Percentiles rank a stretch among this genome's conserved stretches.
Evolutionary conservation across 352 stramenopile genomes (phyloP).

Genomic region (Phytophthora hybrid): DNA sequence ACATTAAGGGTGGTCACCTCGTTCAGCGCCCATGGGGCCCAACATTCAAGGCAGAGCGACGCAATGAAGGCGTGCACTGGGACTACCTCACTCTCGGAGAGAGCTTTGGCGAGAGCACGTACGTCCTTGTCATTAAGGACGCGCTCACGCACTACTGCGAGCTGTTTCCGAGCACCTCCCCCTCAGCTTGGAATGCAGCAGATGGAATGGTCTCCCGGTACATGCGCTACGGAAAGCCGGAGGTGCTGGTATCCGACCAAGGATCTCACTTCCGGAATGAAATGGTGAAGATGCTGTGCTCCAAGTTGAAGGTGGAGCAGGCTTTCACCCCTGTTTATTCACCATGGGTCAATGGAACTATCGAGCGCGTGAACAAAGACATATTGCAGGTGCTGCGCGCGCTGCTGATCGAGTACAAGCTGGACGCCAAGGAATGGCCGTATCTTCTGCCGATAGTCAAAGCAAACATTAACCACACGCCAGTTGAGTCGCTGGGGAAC

Average conservation of each 20-base stretch:
- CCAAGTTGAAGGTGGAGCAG: slow-evolving; percentile 2
- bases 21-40: slow-evolving; percentile 5
- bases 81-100: slow-evolving; percentile 31
- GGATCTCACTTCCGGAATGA: slow-evolving; percentile 32
- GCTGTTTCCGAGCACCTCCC: slow-evolving; percentile 12
- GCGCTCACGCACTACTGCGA: slow-evolving; percentile 38
- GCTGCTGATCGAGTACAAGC: slow-evolving; percentile 13
- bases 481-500: background rate
- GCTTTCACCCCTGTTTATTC: slow-evolving; percentile 7
- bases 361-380: slow-evolving; percentile 6
- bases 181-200: background rate
- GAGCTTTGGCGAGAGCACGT: slow-evolving; percentile 23
- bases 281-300: background rate
- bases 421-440: background rate
- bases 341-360: slow-evolving; percentile 9
- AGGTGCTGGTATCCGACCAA: slow-evolving; percentile 28
- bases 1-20: slow-evolving; percentile 26
- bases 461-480: slow-evolving; percentile 15
- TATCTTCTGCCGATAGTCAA: slow-evolving; percentile 14
- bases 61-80: slow-evolving; percentile 32
- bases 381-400: background rate
- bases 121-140: slow-evolving; percentile 39
- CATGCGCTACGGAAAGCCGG: slow-evolving; percentile 29
- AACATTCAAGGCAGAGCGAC: slow-evolving; percentile 17
- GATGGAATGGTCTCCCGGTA: slow-evolving; percentile 31